Conservation (phyloP, 2,329 filamentous ascomycete species). For the Cladophialophora bantiana region DNA sequence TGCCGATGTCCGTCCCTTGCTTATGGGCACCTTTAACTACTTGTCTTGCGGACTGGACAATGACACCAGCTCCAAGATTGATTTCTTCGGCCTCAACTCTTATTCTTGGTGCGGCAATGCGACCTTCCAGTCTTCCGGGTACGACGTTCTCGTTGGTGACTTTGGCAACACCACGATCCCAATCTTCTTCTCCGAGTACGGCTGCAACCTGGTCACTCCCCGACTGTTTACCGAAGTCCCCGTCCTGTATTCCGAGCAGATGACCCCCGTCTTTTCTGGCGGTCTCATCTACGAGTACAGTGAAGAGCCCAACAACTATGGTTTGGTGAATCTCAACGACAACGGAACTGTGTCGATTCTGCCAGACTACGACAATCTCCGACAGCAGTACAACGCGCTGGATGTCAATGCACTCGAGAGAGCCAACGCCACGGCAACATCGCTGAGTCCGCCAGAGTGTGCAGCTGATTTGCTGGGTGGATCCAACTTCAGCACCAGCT, state of each 20-base stretch:
- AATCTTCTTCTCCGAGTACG: slow-evolving; percentile 72
- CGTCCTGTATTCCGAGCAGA: slow-evolving; percentile 65
- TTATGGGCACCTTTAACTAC: slow-evolving; percentile 67
- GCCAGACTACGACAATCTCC: slow-evolving; percentile 75
- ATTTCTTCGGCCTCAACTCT: slow-evolving; percentile 72
- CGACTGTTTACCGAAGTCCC: slow-evolving; percentile 68
- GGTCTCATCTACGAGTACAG: slow-evolving; percentile 62
- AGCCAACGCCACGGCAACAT: slow-evolving; percentile 63
- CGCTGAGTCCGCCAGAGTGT: slow-evolving; percentile 69
- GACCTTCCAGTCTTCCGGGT: slow-evolving; percentile 61
- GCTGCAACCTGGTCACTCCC: slow-evolving; percentile 66
- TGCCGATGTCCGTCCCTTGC: slow-evolving; percentile 67
- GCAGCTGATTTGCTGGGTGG: slow-evolving; percentile 69
- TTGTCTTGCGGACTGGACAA: slow-evolving; percentile 63
- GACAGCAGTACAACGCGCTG: slow-evolving; percentile 75
- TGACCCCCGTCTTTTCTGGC: slow-evolving; percentile 65
- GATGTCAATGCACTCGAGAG: slow-evolving; percentile 73
- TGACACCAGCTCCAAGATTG: slow-evolving; percentile 60
- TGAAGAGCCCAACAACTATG: slow-evolving; percentile 57
- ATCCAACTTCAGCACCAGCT: slow-evolving; percentile 76
- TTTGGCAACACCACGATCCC: slow-evolving; percentile 66
- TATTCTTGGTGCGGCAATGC: slow-evolving; percentile 73
- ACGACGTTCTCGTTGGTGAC: slow-evolving; percentile 63
- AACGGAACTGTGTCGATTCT: slow-evolving; percentile 66
- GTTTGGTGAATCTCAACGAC: slow-evolving; percentile 67